Percentiles rank a stretch among this genome's conserved stretches.
Evolutionary conservation across 2,329 filamentous ascomycete species (phyloP).

Genomic region (Tolypocladium inflatum): DNA sequence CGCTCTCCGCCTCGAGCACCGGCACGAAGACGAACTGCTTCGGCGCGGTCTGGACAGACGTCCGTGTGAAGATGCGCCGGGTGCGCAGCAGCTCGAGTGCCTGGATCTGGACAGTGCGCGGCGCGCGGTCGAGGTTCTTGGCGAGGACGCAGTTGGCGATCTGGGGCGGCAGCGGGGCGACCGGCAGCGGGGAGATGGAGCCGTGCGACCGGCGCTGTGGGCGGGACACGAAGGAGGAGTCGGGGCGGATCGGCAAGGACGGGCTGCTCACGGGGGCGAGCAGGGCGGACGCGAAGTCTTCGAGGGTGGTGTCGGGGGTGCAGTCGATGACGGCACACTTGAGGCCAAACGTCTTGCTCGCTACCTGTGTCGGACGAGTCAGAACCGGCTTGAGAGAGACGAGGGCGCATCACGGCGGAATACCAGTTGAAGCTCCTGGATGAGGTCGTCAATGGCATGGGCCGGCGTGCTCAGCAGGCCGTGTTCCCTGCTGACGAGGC

Average conservation of each 20-base stretch:
- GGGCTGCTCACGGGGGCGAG: constrained; percentile 31
- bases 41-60: constrained; percentile 63
- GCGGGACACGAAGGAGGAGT: constrained; percentile 20
- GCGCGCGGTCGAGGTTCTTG: constrained; percentile 65
- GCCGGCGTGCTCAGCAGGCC: constrained; percentile 73
- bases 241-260: constrained; percentile 14
- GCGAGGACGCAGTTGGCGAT: constrained; percentile 81
- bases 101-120: constrained; percentile 74
- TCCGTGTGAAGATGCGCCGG: constrained; percentile 66
- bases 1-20: constrained; percentile 44
- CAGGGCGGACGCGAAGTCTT: constrained; percentile 69
- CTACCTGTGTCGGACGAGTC: constrained; percentile 38
- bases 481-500: constrained; percentile 73
- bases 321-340: constrained; percentile 63
- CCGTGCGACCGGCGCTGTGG: constrained; percentile 10
- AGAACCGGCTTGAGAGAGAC: not conserved
- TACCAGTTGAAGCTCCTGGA: constrained; percentile 65
- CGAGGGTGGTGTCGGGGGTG: constrained; percentile 61
- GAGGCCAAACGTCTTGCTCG: constrained; percentile 62
- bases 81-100: constrained; percentile 69
- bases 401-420: not conserved
- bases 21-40: constrained; percentile 74
- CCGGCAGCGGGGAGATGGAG: constrained; percentile 18
- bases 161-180: constrained; percentile 18
- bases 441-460: constrained; percentile 54